A percentile compares a stretch with the other conserved stretches of the same genome.
Evolutionary conservation across 805 yeast genomes (phyloP).

Genomic region (Grigorovia jiainica): DNA sequence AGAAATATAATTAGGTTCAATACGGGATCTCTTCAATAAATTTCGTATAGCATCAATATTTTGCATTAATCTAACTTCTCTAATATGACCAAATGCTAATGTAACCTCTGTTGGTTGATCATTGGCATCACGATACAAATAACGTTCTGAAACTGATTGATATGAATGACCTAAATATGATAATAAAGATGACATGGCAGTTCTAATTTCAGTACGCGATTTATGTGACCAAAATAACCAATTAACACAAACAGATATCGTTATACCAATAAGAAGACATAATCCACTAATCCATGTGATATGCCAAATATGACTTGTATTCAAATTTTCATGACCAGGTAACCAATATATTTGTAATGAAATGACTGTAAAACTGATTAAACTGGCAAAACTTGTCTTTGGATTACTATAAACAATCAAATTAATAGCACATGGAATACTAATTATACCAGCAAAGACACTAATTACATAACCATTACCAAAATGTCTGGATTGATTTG

Average conservation of each 20-base stretch:
- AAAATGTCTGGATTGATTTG: conserved; percentile 32
- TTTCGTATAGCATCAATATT: conserved; percentile 33
- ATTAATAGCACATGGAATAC: conserved; percentile 27
- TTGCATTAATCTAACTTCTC: conserved; percentile 41
- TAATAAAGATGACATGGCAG: conserved; percentile 32
- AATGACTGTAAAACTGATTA: conserved; percentile 34
- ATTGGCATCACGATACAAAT: conserved; percentile 37
- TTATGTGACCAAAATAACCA: conserved; percentile 43
- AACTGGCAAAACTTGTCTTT: conserved; percentile 34
- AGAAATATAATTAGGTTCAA: conserved; percentile 31
- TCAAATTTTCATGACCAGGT: conserved; percentile 9
- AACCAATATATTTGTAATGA: conserved; percentile 27
- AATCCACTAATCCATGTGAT: conserved; percentile 34
- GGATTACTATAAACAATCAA: conserved; percentile 32
- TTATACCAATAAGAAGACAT: conserved; percentile 32
- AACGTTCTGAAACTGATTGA: conserved; percentile 39
- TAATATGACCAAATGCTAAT: conserved; percentile 34
- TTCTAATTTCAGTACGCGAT: conserved; percentile 34
- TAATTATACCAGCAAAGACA: conserved; percentile 32
- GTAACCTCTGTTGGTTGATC: conserved; percentile 40
- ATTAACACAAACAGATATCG: conserved; percentile 30
- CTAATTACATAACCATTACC: conserved; percentile 33
- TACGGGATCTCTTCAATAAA: conserved; percentile 28
- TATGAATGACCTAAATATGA: conserved; percentile 38
- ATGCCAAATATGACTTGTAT: conserved; percentile 27